Evolutionary conservation across 176 grass and related monocot species (phyloP).

Genomic region (Poa pratensis): DNA sequence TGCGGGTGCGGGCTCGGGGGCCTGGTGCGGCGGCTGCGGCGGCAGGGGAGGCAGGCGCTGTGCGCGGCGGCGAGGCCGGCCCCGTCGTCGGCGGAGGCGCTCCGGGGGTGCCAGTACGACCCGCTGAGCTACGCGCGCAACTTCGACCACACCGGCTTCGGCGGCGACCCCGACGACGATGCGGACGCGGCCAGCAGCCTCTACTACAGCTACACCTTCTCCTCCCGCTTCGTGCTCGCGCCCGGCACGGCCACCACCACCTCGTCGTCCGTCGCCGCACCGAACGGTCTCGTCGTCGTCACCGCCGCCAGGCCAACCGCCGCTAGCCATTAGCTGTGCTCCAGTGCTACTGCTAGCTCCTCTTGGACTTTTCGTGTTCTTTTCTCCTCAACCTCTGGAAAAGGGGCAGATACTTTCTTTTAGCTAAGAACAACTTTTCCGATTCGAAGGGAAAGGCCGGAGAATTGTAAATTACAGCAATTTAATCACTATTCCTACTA

Average conservation of each 20-base stretch:
- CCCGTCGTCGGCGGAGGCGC: slow-evolving; percentile 1
- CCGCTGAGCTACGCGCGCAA: slow-evolving; percentile 83
- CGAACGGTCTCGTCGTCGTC: background rate
- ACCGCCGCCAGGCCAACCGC: background rate
- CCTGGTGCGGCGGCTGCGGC: slow-evolving; percentile 66
- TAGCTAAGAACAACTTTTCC: background rate
- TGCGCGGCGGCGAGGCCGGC: slow-evolving; percentile 27
- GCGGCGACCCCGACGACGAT: slow-evolving; percentile 31
- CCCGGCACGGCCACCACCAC: background rate
- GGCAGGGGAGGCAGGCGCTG: slow-evolving; percentile 47
- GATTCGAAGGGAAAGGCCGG: background rate
- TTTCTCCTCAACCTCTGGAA: slow-evolving; percentile 21
- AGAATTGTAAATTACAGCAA: slow-evolving; percentile 12
- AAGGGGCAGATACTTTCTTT: background rate
- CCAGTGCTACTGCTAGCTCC: too few relatives aligned
- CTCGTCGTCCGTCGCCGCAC: background rate
- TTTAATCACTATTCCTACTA: too few relatives aligned
- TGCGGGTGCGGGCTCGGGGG: slow-evolving; percentile 44
- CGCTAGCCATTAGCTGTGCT: slow-evolving; percentile 7
- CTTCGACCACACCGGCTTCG: slow-evolving; percentile 68
- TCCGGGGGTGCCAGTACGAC: slow-evolving; percentile 66
- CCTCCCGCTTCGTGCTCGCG: slow-evolving; percentile 72
- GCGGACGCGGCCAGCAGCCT: slow-evolving; percentile 39
- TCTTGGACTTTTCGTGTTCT: background rate
- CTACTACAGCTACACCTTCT: slow-evolving; percentile 73